A percentile compares a stretch with the other conserved stretches of the same genome.
phyloP scores from a whole-genome alignment of 495 filamentous ascomycete species.

The Trichoderma reesei region DNA sequence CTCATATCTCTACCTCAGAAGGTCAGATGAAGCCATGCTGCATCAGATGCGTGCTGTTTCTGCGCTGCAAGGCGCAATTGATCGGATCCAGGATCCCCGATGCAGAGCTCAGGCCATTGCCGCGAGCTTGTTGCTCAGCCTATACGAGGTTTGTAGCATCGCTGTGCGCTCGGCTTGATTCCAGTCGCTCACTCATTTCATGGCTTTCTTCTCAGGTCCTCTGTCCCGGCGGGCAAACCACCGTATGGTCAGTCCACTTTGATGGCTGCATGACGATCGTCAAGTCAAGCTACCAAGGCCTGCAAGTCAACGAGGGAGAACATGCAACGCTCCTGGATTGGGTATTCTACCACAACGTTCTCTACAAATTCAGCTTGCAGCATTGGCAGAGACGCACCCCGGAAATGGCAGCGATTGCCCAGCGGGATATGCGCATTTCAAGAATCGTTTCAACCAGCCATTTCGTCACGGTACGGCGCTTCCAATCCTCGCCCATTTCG shows the following conservation, averaged over 20 bases:
- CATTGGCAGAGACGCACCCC: conserved; percentile 18
- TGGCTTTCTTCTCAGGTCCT: neutral
- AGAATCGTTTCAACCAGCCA: neutral
- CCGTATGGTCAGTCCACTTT: neutral
- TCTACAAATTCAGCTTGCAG: conserved; percentile 23
- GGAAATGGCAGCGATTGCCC: neutral
- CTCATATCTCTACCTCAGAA: neutral
- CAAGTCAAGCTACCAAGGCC: neutral
- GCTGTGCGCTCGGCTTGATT: no score
- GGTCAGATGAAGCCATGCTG: neutral
- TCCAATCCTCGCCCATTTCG: neutral
- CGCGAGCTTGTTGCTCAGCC: neutral
- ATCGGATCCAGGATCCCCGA: neutral
- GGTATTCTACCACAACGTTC: conserved; percentile 29
- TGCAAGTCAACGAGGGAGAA: conserved; percentile 13
- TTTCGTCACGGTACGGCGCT: neutral
- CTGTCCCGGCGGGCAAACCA: neutral
- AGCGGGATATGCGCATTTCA: neutral
- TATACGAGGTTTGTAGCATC: conserved; percentile 1
- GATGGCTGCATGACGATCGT: conserved; percentile 5
- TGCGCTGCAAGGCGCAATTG: neutral
- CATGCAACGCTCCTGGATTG: conserved; percentile 23
- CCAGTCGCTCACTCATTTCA: no score
- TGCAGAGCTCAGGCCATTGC: conserved; percentile 1
- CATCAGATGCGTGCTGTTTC: conserved; percentile 1